These are phyloP conservation scores for Penicillium subrubescens DNA, from an alignment of 495 filamentous ascomycete species.

Conservation along the genomic window DNA sequence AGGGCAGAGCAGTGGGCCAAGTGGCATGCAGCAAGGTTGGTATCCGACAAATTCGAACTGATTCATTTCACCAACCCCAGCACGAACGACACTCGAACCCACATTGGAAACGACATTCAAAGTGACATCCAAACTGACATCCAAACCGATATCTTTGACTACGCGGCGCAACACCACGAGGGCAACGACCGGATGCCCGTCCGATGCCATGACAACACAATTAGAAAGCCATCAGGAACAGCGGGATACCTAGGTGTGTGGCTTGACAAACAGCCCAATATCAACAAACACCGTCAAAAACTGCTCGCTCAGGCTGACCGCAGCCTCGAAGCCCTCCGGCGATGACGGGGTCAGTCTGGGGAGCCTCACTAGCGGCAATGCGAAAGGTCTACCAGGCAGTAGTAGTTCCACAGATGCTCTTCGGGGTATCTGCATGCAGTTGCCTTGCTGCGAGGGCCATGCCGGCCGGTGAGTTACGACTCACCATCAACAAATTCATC, in stretches of 20 bases:
- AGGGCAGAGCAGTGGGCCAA: slow-evolving; percentile 13
- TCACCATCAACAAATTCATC: neutral
- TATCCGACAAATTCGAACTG: slow-evolving; percentile 12
- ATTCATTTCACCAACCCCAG: slow-evolving; percentile 12
- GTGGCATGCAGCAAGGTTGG: slow-evolving; percentile 23
- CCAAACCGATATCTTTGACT: too few species aligned
- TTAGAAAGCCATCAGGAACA: neutral
- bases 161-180: neutral
- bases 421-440: slow-evolving; percentile 15
- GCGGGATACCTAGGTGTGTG: slow-evolving; percentile 20
- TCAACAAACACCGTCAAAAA: slow-evolving; percentile 11
- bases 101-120: too few species aligned
- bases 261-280: slow-evolving; percentile 20
- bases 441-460: neutral
- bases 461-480: neutral
- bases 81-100: neutral
- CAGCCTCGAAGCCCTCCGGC: slow-evolving; percentile 7
- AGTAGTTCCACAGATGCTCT: slow-evolving; percentile 25
- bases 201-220: neutral
- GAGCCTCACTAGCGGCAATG: slow-evolving; percentile 5
- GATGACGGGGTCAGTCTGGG: too few species aligned
- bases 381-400: slow-evolving; percentile 24
- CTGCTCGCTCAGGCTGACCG: slow-evolving; percentile 10
- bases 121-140: too few species aligned
- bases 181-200: slow-evolving; percentile 8